A percentile compares a stretch with the other conserved stretches of the same genome.
Evolutionary conservation across 192 early-diverging fungal species (phyloP).

Genomic region (Rhizoclosmatium globosum): DNA sequence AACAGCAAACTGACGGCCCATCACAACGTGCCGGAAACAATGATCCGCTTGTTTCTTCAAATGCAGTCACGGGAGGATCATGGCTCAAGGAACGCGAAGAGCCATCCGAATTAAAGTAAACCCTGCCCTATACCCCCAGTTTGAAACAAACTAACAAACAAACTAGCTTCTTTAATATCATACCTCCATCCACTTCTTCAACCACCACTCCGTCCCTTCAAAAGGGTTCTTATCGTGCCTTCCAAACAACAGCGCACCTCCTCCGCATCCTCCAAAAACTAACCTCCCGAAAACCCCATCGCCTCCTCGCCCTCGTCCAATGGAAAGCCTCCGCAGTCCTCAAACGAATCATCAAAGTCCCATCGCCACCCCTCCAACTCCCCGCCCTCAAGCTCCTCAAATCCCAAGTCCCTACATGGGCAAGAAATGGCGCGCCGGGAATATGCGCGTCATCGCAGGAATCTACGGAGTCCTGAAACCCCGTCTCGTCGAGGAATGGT

Average conservation of each 20-base stretch:
- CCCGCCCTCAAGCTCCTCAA: slow-evolving; percentile 85
- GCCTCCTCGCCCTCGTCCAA: slow-evolving; percentile 80
- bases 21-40: too few species aligned
- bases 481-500: slow-evolving; percentile 73
- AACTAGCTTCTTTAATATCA: not conserved
- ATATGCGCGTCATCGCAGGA: slow-evolving; percentile 82
- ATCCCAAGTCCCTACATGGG: slow-evolving; percentile 80
- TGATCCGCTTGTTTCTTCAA: not conserved
- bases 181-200: not conserved
- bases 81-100: slow-evolving; percentile 49
- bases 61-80: slow-evolving; percentile 38
- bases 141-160: not conserved
- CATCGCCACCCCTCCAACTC: slow-evolving; percentile 68
- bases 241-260: slow-evolving; percentile 73
- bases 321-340: slow-evolving; percentile 86
- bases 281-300: slow-evolving; percentile 79
- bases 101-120: slow-evolving; percentile 51
- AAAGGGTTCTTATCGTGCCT: slow-evolving; percentile 39
- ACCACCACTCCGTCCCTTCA: not conserved
- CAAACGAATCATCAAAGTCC: slow-evolving; percentile 78
- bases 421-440: slow-evolving; percentile 79
- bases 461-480: slow-evolving; percentile 74
- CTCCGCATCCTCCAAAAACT: slow-evolving; percentile 81
- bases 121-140: not conserved
- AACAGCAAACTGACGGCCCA: not conserved